Percentiles rank a stretch among this genome's conserved stretches.
Conservation (phyloP, 2,329 filamentous ascomycete species). For the Nothophoma quercina region DNA sequence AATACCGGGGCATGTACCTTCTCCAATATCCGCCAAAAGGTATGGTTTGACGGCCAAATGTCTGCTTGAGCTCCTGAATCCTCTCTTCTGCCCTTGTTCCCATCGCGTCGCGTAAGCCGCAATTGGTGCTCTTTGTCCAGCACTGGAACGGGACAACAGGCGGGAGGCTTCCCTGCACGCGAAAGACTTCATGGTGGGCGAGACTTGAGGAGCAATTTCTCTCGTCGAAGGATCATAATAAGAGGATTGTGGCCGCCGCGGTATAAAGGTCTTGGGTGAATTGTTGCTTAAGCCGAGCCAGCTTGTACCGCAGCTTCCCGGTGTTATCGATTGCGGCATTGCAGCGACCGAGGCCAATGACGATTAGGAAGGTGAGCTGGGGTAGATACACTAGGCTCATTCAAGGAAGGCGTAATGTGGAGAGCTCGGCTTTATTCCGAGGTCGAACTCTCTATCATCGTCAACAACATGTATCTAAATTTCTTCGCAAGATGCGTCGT, state of each 20-base stretch:
- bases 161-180: constrained; percentile 42
- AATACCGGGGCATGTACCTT: constrained; percentile 62
- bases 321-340: constrained; percentile 26
- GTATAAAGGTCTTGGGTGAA: constrained; percentile 16
- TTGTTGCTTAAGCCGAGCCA: constrained; percentile 10
- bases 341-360: constrained; percentile 17
- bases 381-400: constrained; percentile 12
- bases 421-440: too few species aligned
- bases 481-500: too few species aligned
- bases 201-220: constrained; percentile 16
- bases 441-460: neutral
- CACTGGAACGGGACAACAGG: constrained; percentile 34
- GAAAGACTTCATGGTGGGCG: constrained; percentile 41
- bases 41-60: constrained; percentile 74
- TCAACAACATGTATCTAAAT: too few species aligned
- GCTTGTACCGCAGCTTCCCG: constrained; percentile 26
- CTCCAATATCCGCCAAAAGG: constrained; percentile 83
- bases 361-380: constrained; percentile 27
- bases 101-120: constrained; percentile 28
- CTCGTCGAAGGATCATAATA: constrained; percentile 33
- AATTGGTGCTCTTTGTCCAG: constrained; percentile 33
- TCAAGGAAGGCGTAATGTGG: too few species aligned
- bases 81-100: constrained; percentile 41
- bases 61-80: constrained; percentile 48
- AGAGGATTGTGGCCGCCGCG: constrained; percentile 28